Evolutionary conservation across 1,284 basidiomycete genomes (phyloP).

Genomic region (Filobasidium uniguttulatum): DNA sequence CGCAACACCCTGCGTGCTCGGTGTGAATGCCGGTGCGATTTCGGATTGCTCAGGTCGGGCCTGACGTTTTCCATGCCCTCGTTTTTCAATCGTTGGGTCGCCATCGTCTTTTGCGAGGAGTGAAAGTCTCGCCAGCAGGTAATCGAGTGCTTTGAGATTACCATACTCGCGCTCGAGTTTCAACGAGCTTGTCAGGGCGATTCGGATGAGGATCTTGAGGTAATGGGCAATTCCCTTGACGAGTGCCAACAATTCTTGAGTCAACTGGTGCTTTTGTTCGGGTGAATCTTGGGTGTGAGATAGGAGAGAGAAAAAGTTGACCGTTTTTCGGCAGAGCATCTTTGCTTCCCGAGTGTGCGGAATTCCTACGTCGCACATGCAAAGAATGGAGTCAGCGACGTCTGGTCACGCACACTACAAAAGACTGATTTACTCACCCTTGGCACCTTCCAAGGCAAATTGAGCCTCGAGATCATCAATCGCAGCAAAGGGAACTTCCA

Average conservation of each 20-base stretch:
- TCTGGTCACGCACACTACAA: background rate
- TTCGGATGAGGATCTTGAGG: slow-evolving; percentile 96
- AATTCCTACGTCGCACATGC: too few species aligned
- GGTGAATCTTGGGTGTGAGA: slow-evolving; percentile 81
- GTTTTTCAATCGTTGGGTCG: slow-evolving; percentile 54
- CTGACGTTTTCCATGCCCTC: slow-evolving; percentile 22
- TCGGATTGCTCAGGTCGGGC: background rate
- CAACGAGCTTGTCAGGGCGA: slow-evolving; percentile 88
- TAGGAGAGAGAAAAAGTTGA: slow-evolving; percentile 92
- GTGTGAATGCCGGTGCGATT: slow-evolving; percentile 39
- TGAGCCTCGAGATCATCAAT: slow-evolving; percentile 92
- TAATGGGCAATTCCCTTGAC: slow-evolving; percentile 98
- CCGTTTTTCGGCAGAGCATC: slow-evolving; percentile 96
- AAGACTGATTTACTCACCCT: slow-evolving; percentile 66
- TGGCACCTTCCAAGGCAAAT: slow-evolving; percentile 66
- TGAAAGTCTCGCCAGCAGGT: slow-evolving; percentile 84
- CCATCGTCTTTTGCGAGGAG: slow-evolving; percentile 76
- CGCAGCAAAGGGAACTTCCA: slow-evolving; percentile 92
- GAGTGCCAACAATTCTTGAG: slow-evolving; percentile 90
- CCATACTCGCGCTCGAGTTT: slow-evolving; percentile 84
- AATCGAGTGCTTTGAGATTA: slow-evolving; percentile 67
- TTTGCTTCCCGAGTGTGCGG: slow-evolving; percentile 95
- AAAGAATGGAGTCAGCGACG: too few species aligned
- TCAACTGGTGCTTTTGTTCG: slow-evolving; percentile 41
- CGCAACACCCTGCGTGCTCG: slow-evolving; percentile 52